Evolutionary conservation across 1,284 basidiomycete genomes (phyloP), one percentile per base, ranked within the genome.

Genomic region (Rhodotorula mucilaginosa): DNA sequence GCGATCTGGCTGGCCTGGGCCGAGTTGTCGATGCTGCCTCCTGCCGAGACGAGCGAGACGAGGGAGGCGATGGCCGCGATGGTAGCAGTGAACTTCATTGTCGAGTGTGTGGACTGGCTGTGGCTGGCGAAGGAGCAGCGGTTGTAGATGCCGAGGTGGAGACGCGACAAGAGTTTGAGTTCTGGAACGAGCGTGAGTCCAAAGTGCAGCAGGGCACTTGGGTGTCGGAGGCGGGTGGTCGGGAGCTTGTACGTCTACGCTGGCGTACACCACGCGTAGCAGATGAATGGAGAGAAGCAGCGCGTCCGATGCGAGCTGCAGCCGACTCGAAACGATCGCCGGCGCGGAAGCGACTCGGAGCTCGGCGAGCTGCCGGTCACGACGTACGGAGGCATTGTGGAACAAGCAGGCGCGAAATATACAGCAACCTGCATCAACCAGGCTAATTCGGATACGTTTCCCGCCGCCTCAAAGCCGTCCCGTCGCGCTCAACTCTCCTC

Each of bases 1-100:
- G 58, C 57, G 21, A 72, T 39, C 18, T 54, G 31, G 5, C 60
- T 61, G 0, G 70, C 70, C 52, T 66, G 60, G 8, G 34, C 61
- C 2, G 67, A 48, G 67, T 72, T 72, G 70, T 72, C 70, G 61
- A 72, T 60, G 64, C 39, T 66, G 4, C 70, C 70, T 44, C 70
- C 70, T 2, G 70, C 70, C n/a, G 29, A 58, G n/a, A 34, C 70
- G 51, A 61, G 7, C 21, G 67, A 57, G 21, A 49, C 57, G 51
- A 72, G 26, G 2, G 64, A 58, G 13, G 58, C 64, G 26, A 69
- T 29, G 2, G 67, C 34, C 48, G 63, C n/a, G 19, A 61, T 34
- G 29, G 64, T 58, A 12, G 56, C 52, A 8, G 61, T 49, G 46
- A 60, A 63, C 52, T 52, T 65, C 70, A 71, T 71, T 5, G 4